These are phyloP conservation scores for Cicer pinnatifidum DNA, from an alignment of 306 rosid genomes.

Conservation along the genomic window DNA sequence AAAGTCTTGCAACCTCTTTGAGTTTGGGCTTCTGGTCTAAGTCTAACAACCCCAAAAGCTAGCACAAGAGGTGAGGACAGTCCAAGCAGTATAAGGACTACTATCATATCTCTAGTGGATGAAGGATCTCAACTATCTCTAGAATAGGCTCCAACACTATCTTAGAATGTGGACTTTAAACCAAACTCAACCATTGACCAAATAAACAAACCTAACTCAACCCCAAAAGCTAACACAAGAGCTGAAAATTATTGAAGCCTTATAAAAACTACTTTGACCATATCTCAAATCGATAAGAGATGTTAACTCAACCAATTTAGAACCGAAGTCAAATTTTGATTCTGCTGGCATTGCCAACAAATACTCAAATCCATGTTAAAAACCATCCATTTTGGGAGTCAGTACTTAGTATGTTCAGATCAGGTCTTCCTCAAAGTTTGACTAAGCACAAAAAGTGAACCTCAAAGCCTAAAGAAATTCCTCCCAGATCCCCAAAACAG, in stretches of 20 bases:
- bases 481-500: constrained; percentile 1
- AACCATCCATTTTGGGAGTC: neutral
- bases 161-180: neutral
- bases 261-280: neutral
- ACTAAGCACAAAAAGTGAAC: constrained; percentile 13
- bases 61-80: neutral
- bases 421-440: constrained; percentile 21
- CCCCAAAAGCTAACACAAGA: neutral
- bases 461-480: constrained; percentile 15
- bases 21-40: neutral
- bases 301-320: neutral
- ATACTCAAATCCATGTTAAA: neutral
- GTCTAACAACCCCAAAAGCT: neutral
- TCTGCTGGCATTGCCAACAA: neutral
- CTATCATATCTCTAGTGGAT: neutral
- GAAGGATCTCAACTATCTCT: neutral
- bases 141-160: constrained; percentile 9
- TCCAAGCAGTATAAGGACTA: neutral
- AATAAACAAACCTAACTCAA: neutral
- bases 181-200: neutral
- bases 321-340: neutral
- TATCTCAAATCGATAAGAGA: neutral
- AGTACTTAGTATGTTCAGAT: neutral
- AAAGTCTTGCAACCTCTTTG: neutral
- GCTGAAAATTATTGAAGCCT: neutral